Conservation (phyloP, 1,284 basidiomycete genomes). For the Boletus smithii region DNA sequence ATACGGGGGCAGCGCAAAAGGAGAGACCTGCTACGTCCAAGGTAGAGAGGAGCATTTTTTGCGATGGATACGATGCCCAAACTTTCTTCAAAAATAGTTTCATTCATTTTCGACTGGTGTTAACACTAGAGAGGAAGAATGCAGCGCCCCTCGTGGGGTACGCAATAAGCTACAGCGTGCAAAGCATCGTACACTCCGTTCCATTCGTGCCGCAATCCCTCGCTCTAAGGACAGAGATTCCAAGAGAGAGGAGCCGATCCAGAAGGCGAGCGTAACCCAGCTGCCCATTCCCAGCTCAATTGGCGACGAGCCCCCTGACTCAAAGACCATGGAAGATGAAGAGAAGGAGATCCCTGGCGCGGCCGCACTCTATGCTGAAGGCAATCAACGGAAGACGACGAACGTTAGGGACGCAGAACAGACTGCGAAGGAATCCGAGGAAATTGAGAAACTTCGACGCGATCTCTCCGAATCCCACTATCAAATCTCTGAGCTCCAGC, state of each 20-base stretch:
- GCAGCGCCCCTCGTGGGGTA: neutral
- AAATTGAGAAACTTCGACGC: conserved; percentile 7
- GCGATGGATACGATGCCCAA: neutral
- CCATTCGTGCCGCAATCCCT: neutral
- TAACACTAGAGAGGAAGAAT: neutral
- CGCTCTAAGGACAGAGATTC: neutral
- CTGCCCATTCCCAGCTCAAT: neutral
- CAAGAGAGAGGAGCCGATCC: neutral
- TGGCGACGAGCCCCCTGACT: neutral
- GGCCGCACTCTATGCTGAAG: neutral
- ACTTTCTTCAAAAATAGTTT: neutral
- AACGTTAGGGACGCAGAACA: neutral
- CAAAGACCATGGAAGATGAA: neutral
- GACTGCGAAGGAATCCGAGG: neutral
- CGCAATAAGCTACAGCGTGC: neutral
- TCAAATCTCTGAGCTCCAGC: conserved; percentile 7
- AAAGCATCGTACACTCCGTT: neutral
- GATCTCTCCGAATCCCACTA: conserved; percentile 5
- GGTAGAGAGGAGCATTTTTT: neutral
- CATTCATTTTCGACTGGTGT: neutral
- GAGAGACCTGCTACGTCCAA: neutral
- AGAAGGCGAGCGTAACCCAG: neutral
- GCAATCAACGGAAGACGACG: neutral
- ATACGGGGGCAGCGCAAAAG: neutral
- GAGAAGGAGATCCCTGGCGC: neutral